Evolutionary conservation across 179 eudicot genomes (phyloP).

Genomic region (Heliamphora pulchella): DNA sequence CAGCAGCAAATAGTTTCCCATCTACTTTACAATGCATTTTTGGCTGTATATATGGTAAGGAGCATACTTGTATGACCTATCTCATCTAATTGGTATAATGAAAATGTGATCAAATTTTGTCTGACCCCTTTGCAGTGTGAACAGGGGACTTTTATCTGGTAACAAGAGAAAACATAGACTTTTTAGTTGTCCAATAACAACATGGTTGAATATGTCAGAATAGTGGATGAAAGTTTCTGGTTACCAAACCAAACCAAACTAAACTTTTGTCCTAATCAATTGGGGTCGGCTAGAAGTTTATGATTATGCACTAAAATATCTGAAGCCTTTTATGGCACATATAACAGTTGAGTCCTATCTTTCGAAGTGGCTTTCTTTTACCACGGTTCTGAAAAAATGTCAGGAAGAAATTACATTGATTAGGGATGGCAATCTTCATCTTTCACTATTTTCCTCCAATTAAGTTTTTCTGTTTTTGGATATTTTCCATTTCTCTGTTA

Average conservation of each 20-base stretch:
- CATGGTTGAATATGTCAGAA: not conserved
- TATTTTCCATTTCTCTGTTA: slow-evolving; percentile 8
- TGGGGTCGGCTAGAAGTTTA: too few relatives aligned
- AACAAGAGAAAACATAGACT: not conserved
- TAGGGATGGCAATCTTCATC: not conserved
- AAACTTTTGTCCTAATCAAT: too few relatives aligned
- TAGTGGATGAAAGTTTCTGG: not conserved
- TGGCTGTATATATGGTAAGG: slow-evolving; percentile 84
- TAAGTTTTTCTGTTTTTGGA: not conserved
- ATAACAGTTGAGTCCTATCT: not conserved
- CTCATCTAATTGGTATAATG: not conserved
- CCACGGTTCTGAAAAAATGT: not conserved
- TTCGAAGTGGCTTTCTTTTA: not conserved
- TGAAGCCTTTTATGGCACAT: not conserved
- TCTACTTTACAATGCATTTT: slow-evolving; percentile 92
- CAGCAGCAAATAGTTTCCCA: slow-evolving; percentile 94
- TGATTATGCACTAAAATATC: not conserved
- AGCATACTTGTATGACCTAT: slow-evolving; percentile 2
- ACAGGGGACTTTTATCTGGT: not conserved
- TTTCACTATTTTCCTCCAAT: not conserved
- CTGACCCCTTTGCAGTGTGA: not conserved
- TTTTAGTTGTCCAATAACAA: not conserved
- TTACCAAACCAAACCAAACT: not conserved
- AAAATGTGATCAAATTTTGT: slow-evolving; percentile 3
- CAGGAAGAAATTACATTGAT: not conserved